Conservation (phyloP, 371 early-diverging fungal species). For the Nematocida homosporus region DNA sequence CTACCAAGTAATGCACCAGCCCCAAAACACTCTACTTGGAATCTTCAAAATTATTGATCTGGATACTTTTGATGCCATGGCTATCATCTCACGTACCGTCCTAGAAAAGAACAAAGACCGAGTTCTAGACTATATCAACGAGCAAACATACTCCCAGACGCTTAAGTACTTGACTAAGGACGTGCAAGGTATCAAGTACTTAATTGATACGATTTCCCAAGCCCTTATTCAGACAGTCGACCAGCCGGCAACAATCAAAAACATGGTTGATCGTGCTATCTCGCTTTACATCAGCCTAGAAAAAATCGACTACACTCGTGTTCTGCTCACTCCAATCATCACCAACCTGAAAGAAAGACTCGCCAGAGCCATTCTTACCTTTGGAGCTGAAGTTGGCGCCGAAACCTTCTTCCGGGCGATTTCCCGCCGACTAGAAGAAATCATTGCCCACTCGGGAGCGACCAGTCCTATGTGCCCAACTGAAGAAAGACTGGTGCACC, state of each 20-base stretch:
- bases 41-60: not conserved
- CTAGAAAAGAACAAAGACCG: conserved; percentile 13
- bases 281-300: conserved; percentile 13
- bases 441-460: not conserved
- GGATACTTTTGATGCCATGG: conserved; percentile 23
- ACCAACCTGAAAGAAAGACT: conserved; percentile 1
- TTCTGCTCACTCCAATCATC: conserved; percentile 36
- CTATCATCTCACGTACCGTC: conserved; percentile 10
- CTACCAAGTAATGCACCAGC: not conserved
- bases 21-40: not conserved
- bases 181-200: conserved; percentile 16
- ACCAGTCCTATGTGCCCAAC: not conserved
- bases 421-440: not conserved
- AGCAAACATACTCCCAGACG: conserved; percentile 16
- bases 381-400: conserved; percentile 23
- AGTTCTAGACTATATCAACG: conserved; percentile 40
- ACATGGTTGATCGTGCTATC: conserved; percentile 22
- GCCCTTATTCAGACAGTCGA: not conserved
- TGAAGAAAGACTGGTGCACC: not conserved
- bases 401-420: conserved; percentile 14
- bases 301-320: conserved; percentile 42
- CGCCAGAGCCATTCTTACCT: not conserved
- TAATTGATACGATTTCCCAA: not conserved
- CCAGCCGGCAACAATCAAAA: not conserved
- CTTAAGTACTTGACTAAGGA: conserved; percentile 44